A percentile compares a stretch with the other conserved stretches of the same genome.
phyloP scores from a whole-genome alignment of 192 early-diverging fungal species.

The Thamnidium elegans region DNA sequence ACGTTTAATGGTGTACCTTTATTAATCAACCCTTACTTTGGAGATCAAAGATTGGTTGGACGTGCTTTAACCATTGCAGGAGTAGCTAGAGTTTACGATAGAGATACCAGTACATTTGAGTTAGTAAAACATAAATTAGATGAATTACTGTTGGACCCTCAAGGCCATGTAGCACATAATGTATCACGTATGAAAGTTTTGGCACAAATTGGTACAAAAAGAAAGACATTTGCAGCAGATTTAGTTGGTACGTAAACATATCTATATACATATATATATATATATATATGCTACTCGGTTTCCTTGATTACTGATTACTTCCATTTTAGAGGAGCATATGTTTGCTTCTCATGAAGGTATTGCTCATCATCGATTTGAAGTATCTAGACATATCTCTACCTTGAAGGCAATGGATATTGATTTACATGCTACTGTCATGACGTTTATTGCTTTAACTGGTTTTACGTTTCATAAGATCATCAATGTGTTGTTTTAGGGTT shows the following conservation, averaged over 20 bases:
- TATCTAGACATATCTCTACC: not conserved
- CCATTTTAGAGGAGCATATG: not conserved
- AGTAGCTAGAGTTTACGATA: not conserved
- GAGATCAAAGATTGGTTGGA: conserved; percentile 22
- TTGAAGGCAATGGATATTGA: not conserved
- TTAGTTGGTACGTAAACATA: not conserved
- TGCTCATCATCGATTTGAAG: not conserved
- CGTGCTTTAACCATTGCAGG: conserved; percentile 3
- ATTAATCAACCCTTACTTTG: conserved; percentile 28
- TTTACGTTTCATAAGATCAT: too few relatives aligned
- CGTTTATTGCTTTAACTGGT: too few relatives aligned
- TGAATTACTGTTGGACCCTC: not conserved
- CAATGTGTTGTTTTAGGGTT: too few relatives aligned
- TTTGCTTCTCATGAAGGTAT: not conserved
- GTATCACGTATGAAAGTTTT: not conserved
- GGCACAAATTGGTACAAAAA: not conserved
- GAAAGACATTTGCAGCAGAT: not conserved
- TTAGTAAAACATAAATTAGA: not conserved
- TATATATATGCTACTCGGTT: too few relatives aligned
- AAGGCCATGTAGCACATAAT: not conserved
- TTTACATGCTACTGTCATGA: too few relatives aligned
- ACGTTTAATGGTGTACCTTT: conserved; percentile 23
- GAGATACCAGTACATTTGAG: not conserved
- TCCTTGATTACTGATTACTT: too few relatives aligned
- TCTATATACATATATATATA: too few relatives aligned